phyloP scores from a whole-genome alignment of 352 stramenopile species.

The Phytopythium sindhum region DNA sequence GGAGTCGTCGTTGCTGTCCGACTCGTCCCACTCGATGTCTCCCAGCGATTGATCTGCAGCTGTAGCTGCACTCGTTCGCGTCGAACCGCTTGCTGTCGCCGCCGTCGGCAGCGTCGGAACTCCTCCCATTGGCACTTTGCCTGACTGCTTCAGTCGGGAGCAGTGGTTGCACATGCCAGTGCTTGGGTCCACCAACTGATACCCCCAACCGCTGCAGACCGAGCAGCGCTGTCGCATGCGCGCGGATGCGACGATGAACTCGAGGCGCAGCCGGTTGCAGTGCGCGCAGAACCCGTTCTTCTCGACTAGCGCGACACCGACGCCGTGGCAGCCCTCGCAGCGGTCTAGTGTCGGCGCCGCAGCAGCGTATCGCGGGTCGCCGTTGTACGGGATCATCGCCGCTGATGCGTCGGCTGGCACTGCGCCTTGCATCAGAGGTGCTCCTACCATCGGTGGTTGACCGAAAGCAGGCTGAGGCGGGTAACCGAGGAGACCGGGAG shows the following conservation, averaged over 20 bases:
- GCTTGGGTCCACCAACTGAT: constrained; percentile 39
- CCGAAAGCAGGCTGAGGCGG: constrained; percentile 13
- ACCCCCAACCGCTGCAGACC: constrained; percentile 52
- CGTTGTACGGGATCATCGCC: constrained; percentile 34
- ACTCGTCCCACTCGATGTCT: constrained; percentile 48
- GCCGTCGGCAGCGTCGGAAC: not conserved
- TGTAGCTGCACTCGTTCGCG: not conserved
- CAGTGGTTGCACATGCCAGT: constrained; percentile 58
- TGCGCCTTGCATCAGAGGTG: constrained; percentile 12
- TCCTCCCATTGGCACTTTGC: not conserved
- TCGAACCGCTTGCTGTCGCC: constrained; percentile 7
- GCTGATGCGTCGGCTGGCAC: constrained; percentile 7
- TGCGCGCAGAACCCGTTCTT: constrained; percentile 70
- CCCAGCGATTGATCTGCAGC: constrained; percentile 13
- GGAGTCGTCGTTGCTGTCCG: constrained; percentile 30
- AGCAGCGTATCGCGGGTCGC: constrained; percentile 12
- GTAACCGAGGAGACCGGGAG: constrained; percentile 19
- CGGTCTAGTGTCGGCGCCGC: constrained; percentile 31
- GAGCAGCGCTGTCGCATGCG: constrained; percentile 53
- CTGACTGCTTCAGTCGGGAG: constrained; percentile 15
- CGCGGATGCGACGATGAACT: constrained; percentile 67
- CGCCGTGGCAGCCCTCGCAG: constrained; percentile 49
- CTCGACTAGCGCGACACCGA: constrained; percentile 56
- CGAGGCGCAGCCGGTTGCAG: constrained; percentile 63
- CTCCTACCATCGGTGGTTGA: constrained; percentile 21